Conservation (phyloP, 768 basidiomycete genomes). For the Russula olivacea region DNA sequence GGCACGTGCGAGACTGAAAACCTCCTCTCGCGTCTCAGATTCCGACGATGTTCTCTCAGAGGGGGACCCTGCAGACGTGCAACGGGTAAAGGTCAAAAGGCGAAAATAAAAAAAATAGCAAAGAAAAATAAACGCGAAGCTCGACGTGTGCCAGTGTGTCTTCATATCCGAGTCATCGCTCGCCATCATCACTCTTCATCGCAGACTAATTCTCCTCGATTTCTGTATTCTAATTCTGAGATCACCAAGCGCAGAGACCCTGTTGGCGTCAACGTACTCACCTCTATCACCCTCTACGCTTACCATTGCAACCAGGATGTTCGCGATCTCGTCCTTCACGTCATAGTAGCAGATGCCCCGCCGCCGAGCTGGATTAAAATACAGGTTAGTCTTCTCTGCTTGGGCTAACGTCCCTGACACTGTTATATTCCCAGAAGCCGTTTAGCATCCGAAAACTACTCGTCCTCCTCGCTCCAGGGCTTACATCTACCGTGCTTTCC, state of each 20-base stretch:
- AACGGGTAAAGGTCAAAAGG: constrained; percentile 68
- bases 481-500: constrained; percentile 67
- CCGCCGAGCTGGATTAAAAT: constrained; percentile 82
- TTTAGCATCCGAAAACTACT: constrained; percentile 73
- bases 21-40: background rate
- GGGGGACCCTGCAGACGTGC: background rate
- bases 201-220: constrained; percentile 59
- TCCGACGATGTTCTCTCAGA: background rate
- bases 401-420: background rate
- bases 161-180: constrained; percentile 8
- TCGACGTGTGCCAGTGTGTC: constrained; percentile 56
- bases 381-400: constrained; percentile 40
- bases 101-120: constrained; percentile 68
- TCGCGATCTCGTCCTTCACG: constrained; percentile 77
- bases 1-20: constrained; percentile 6
- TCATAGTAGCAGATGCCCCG: constrained; percentile 76
- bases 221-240: constrained; percentile 76
- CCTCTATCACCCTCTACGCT: background rate
- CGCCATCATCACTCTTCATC: constrained; percentile 9
- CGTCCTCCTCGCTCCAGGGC: constrained; percentile 75
- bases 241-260: constrained; percentile 68
- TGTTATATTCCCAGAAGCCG: constrained; percentile 51
- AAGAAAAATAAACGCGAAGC: constrained; percentile 50
- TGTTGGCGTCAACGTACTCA: constrained; percentile 69
- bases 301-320: constrained; percentile 54